phyloP scores from a whole-genome alignment of 2,329 filamentous ascomycete genomes.

The Colletotrichum sp. region DNA sequence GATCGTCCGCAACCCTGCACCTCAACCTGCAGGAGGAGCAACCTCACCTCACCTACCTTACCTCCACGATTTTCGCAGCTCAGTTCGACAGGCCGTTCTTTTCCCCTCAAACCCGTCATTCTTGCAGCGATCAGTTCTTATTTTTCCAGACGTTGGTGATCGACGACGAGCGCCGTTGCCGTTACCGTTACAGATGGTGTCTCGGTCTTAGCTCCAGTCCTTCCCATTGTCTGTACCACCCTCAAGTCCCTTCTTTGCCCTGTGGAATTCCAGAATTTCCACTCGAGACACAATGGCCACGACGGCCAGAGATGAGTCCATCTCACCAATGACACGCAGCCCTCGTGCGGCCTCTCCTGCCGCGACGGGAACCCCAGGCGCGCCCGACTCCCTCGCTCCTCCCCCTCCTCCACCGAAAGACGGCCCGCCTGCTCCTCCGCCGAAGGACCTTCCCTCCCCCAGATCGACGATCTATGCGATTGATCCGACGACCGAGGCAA shows the following conservation, averaged over 20 bases:
- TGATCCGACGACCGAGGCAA: conserved; percentile 27
- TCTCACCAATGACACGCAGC: conserved; percentile 27
- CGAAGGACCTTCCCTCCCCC: conserved; percentile 15
- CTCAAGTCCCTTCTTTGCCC: not conserved
- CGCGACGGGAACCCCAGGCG: not conserved
- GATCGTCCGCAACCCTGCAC: conserved; percentile 11
- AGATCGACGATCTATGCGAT: conserved; percentile 19
- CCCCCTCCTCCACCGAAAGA: conserved; percentile 17
- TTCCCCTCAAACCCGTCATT: not conserved
- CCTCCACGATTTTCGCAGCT: not conserved
- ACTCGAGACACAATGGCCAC: conserved; percentile 16
- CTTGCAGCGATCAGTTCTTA: not conserved
- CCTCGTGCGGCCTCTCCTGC: conserved; percentile 5
- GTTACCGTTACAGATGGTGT: not conserved
- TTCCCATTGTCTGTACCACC: not conserved
- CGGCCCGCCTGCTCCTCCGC: conserved; percentile 5
- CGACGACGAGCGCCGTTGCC: not conserved
- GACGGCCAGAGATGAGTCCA: conserved; percentile 24
- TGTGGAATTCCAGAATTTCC: not conserved
- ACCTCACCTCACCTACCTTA: not conserved
- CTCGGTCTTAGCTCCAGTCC: not conserved
- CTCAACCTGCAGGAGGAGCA: not conserved
- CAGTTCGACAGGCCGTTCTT: not conserved
- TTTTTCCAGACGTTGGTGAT: not conserved
- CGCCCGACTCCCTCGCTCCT: conserved; percentile 4